Percentiles rank a stretch among this genome's conserved stretches.
Conservation (phyloP, 352 stramenopile genomes). For the Globisporangium apiculatum region DNA sequence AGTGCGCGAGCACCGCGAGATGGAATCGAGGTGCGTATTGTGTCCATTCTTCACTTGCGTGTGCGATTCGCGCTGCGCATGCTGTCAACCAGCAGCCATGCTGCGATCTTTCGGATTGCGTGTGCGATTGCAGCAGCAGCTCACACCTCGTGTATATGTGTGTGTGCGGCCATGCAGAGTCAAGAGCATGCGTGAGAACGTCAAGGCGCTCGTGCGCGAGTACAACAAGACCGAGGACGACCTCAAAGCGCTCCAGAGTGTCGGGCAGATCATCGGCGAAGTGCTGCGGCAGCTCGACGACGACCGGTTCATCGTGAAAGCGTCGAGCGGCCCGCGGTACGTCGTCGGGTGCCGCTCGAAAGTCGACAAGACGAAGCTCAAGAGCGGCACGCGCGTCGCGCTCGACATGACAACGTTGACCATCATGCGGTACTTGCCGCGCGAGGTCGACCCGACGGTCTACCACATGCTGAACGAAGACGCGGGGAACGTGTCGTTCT, state of each 20-base stretch:
- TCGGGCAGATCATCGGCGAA: conserved; percentile 99
- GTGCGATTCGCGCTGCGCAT: no score
- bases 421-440: conserved; percentile 98
- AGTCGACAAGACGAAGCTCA: conserved; percentile 93
- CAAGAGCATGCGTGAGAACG: conserved; percentile 96
- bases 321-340: conserved; percentile 96
- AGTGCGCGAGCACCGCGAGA: conserved; percentile 95
- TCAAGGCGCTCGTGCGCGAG: conserved; percentile 92
- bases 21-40: conserved; percentile 85
- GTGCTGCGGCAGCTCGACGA: conserved; percentile 97
- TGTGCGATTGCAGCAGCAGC: no score
- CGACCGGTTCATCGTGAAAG: conserved; percentile 99
- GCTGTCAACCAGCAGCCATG: no score
- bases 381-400: conserved; percentile 95
- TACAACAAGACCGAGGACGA: conserved; percentile 99
- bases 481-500: conserved; percentile 95
- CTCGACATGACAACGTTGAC: conserved; percentile 99
- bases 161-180: conserved; percentile 50
- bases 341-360: conserved; percentile 96
- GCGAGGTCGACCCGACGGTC: conserved; percentile 98
- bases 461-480: conserved; percentile 99
- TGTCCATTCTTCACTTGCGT: no score
- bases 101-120: conserved; percentile 1
- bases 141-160: not conserved
- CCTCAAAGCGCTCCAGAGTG: conserved; percentile 94